phyloP scores from a whole-genome alignment of 1,139 yeast species.

The Lodderomyces metapsilosis region DNA sequence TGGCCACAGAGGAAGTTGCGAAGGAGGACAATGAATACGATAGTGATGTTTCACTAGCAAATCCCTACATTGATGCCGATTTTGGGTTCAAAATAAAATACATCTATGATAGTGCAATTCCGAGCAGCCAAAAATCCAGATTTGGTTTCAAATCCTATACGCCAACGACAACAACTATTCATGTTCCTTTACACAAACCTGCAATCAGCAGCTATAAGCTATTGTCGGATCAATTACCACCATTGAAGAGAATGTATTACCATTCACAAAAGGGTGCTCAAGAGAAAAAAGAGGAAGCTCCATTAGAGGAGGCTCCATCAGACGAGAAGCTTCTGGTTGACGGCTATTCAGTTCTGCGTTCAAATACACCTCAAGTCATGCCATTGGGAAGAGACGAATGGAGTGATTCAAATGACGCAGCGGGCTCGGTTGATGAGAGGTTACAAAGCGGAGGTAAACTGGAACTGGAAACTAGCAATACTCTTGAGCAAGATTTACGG shows the following conservation, averaged over 20 bases:
- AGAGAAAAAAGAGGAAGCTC: conserved; percentile 16
- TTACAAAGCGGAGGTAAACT: background rate
- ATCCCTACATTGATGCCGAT: conserved; percentile 50
- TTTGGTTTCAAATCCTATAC: conserved; percentile 7
- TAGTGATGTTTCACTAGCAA: conserved; percentile 52
- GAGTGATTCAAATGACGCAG: conserved; percentile 19
- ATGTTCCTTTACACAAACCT: conserved; percentile 35
- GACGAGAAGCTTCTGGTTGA: conserved; percentile 7
- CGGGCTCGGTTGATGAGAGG: conserved; percentile 20
- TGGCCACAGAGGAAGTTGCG: conserved; percentile 9
- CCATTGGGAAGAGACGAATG: conserved; percentile 1
- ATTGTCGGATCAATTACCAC: conserved; percentile 30
- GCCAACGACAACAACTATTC: conserved; percentile 15
- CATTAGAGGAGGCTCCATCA: background rate
- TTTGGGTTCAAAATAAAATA: conserved; percentile 51
- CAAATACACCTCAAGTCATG: conserved; percentile 1
- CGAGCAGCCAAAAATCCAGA: conserved; percentile 5
- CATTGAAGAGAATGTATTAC: conserved; percentile 29
- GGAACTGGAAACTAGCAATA: background rate
- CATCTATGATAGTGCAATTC: conserved; percentile 17
- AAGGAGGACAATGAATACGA: conserved; percentile 29
- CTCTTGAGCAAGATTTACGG: conserved; percentile 8
- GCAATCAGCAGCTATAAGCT: conserved; percentile 25
- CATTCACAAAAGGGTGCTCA: conserved; percentile 24
- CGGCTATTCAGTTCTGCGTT: conserved; percentile 5